Conservation (phyloP, 2,329 filamentous ascomycete genomes). For the Venturia effusa region DNA sequence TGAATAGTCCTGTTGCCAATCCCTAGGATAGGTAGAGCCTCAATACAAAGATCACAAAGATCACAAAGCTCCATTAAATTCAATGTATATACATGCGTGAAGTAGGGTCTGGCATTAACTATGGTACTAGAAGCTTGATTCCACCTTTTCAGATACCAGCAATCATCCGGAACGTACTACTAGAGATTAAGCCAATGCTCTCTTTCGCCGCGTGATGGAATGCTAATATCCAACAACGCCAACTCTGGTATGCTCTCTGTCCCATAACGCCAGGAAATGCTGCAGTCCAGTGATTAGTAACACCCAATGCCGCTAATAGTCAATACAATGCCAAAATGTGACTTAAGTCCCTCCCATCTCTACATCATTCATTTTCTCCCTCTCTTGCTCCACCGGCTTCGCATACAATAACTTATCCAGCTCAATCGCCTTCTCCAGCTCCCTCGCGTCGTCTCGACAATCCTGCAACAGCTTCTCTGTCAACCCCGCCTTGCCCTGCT, state of each 20-base stretch:
- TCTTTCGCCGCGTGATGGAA: neutral
- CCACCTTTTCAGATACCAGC: too few species aligned
- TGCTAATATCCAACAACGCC: neutral
- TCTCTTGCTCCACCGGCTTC: neutral
- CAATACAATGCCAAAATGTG: neutral
- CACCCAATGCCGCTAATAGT: neutral
- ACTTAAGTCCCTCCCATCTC: neutral
- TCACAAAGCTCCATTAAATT: too few species aligned
- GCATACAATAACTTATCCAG: conserved; percentile 18
- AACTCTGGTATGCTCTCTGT: neutral
- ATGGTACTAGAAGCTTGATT: too few species aligned
- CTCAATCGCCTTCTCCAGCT: conserved; percentile 38
- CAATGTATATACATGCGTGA: too few species aligned
- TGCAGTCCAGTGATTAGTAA: neutral
- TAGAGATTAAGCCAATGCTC: neutral
- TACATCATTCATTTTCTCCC: neutral
- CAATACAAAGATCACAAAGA: too few species aligned
- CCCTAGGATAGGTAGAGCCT: too few species aligned
- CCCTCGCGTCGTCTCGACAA: conserved; percentile 61
- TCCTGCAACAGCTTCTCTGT: conserved; percentile 61
- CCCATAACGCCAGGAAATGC: neutral
- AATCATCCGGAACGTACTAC: neutral
- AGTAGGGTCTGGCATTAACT: too few species aligned
- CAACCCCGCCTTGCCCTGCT: conserved; percentile 75
- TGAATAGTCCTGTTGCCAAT: too few species aligned